Evolutionary conservation across 768 basidiomycete genomes (phyloP), one percentile per base, ranked within the genome.

Genomic region (Amanita rubescens): DNA sequence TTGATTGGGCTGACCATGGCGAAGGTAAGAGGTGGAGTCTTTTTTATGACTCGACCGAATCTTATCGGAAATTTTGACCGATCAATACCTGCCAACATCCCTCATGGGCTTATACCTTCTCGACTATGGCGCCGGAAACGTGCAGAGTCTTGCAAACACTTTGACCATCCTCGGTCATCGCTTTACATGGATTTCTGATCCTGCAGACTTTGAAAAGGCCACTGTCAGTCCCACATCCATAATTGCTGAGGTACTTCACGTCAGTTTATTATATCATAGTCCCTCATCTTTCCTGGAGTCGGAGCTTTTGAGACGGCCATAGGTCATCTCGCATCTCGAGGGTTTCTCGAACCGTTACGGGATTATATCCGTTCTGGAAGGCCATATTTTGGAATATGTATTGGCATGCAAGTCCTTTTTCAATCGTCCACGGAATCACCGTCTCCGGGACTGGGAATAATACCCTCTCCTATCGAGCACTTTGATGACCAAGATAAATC

Each of bases 361-460:
- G 70, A 77, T 48, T 99, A 97, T 68, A 84, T 99, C 61, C 69
- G 71, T 14, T 90, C 90, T 10, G 95, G 96, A 22, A 81, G 78
- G 61, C 96, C 95, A 2, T 99, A 96, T 71, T 91, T 96, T 69
- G 92, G 92, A 35, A 98, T 99, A 73, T 99, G 96, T 72, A 90
- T 99, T 63, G 96, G 96, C 62, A 87, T 99, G 85, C 96, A 99
- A 69, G 82, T 96, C 54, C 88, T 99, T 57, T 98, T 93, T 71
- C 73, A 79, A 54, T 83, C 87, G 12, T 97, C 95, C 14, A 71
- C 80, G 56, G 96, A 99, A 72, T 85, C 85, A 12, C 77, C 81
- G 14, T 71, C 72, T 24, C 67, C 62, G n/a, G 94, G 95, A n/a
- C 77, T 98, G 19, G 89, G 84, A 15, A 68, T 92, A 58, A 85